Base-by-base conservation (phyloP, 2,329 filamentous ascomycete genomes). In the Colletotrichum lupini region DNA sequence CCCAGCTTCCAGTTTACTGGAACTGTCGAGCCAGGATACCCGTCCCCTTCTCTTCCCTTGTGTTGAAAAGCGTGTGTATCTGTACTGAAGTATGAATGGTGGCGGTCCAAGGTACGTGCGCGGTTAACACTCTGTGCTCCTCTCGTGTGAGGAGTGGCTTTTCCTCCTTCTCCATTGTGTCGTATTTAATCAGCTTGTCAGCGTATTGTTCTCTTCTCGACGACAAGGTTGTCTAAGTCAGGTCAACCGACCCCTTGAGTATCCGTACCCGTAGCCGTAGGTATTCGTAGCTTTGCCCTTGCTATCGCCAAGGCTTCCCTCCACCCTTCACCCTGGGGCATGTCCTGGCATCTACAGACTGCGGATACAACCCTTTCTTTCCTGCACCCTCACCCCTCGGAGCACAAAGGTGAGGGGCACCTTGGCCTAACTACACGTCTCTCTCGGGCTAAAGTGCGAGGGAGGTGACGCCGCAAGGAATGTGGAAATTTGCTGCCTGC, bases 401-500 rank as follows among this genome's bases (percentile, higher is more conserved):
- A 24, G 19, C 32, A 59, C 59, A 37, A 32, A 35, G 30, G 58
- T 26, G 35, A 53, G 53, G 58, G 65, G 58, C 52, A 56, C 58
- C 66, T 73, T 42, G n/a, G 37, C 59, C 30, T 63, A 57, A 62
- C 42, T 49, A 49, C 42, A 49, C 58, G 53, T 52, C 30, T 8
- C 11, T 42, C 37, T 59, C 30, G 52, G 64, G 66, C 66, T 73
- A 26, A 46, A 68, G 30, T 55, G 57, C 53, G 42, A 42, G 24
- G 49, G 46, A 37, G 57, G 28, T 30, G 26, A 30, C 37, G 58
- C 22, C 49, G 28, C 14, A 60, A 60, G 42, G 66, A 65, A 73
- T 46, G 70, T 73, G 70, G 70, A 73, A 70, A 70, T 73, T 70
- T 57, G 60, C 67, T 66, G 42, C 37, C 58, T 68, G 60, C 67